Evolutionary conservation across 306 rosid species (phyloP).

Genomic region (Prinsepia uniflora): DNA sequence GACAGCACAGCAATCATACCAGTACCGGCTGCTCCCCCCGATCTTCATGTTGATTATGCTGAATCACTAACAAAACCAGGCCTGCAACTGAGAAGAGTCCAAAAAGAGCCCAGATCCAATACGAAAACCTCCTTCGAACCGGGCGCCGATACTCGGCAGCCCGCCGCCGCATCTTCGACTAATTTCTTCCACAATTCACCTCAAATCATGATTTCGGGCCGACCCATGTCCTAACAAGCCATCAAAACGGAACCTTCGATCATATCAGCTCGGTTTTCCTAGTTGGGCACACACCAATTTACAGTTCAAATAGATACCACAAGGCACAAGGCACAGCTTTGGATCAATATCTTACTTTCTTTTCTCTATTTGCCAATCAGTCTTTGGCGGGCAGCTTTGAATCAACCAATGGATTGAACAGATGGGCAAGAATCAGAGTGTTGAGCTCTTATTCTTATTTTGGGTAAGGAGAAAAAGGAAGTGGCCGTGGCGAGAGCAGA

Average conservation of each 20-base stretch:
- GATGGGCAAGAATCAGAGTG: slow-evolving; percentile 1
- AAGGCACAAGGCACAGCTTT: neutral
- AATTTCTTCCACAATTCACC: slow-evolving; percentile 41
- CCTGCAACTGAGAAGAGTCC: slow-evolving; percentile 61
- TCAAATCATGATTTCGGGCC: slow-evolving; percentile 28
- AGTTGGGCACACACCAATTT: slow-evolving; percentile 15
- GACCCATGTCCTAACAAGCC: slow-evolving; percentile 23
- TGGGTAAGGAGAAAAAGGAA: neutral
- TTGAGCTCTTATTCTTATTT: neutral
- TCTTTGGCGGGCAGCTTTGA: slow-evolving; percentile 6
- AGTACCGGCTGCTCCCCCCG: slow-evolving; percentile 48
- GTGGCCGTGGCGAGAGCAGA: neutral
- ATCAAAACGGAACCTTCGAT: slow-evolving; percentile 5
- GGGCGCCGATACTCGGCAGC: slow-evolving; percentile 97
- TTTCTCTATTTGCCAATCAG: neutral
- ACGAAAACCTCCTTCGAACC: slow-evolving; percentile 75
- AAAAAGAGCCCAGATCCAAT: slow-evolving; percentile 88
- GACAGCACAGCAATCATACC: slow-evolving; percentile 32
- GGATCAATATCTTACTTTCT: neutral
- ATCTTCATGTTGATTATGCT: slow-evolving; percentile 85
- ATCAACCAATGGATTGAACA: slow-evolving; percentile 1
- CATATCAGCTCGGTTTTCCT: slow-evolving; percentile 9
- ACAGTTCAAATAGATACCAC: neutral
- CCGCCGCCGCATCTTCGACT: slow-evolving; percentile 89
- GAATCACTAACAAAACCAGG: slow-evolving; percentile 60